Base-by-base conservation (phyloP, 257 asterid genomes). In the Fraxinus americana region DNA sequence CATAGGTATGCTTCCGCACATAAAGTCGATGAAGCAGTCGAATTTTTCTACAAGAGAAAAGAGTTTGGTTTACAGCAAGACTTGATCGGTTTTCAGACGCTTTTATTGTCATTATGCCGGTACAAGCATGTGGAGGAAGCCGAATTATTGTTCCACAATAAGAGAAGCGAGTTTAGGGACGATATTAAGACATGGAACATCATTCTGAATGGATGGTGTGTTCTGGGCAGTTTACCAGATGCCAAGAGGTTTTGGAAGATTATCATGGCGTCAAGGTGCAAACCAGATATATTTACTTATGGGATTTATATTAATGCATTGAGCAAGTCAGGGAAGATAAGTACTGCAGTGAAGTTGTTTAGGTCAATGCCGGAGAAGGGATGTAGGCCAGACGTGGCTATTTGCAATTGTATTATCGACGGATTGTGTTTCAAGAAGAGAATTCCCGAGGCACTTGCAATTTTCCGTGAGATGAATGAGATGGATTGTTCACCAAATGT, bases 361-460 rank as follows among this genome's bases (percentile, higher is more conserved):
- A 84, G 66, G 78, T 78, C 84, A 45, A 91, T 94, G 98, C 89
- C 93, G 97, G 94, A 83, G 14, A 75, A 89, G 71, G 97, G 92
- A 12, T 82, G 85, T 48, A 75, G n/a, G 1, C 94, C 97, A 0
- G 98, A 94, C 65, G 87, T 72, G 7, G 39, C 96, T 0, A 89
- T 92, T 29, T 94, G 98, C 85, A 94, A 92, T 81, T 84, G 84
- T 0, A 90, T 94, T 10, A 88, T 94, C 3, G 93, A 94, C 43
- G 97, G 97, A 29, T 75, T 94, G 81, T 92, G 98, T 84, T 94
- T 91, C 89, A 94, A 94, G 91, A 91, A 92, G 82, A 86, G 93
- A 74, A 88, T 94, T 4, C 97, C 97, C 0, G 97, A 92, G 74
- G 98, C 97, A 34, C 86, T 94, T 1, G 71, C 74, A 78, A 89